Evolutionary conservation across 805 yeast genomes (phyloP).

Genomic region (Phaffomyces antillensis): DNA sequence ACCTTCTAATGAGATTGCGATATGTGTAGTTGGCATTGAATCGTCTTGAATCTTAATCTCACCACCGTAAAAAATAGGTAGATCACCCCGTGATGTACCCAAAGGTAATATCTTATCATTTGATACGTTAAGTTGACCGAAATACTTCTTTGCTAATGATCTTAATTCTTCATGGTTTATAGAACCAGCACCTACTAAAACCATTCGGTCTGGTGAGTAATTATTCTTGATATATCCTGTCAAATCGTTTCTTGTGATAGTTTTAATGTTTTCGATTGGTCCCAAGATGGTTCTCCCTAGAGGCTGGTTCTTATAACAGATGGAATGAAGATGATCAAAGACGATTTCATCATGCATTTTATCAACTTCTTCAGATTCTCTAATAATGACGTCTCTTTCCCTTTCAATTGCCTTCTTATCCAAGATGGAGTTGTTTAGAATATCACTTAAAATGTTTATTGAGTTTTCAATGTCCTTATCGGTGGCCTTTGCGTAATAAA

Average conservation of each 20-base stretch:
- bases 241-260: slow-evolving; percentile 71
- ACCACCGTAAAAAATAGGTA: slow-evolving; percentile 79
- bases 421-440: slow-evolving; percentile 76
- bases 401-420: slow-evolving; percentile 84
- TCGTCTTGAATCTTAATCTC: slow-evolving; percentile 81
- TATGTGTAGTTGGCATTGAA: slow-evolving; percentile 80
- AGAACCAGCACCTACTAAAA: slow-evolving; percentile 93
- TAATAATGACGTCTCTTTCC: slow-evolving; percentile 91
- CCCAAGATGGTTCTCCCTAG: slow-evolving; percentile 96
- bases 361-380: slow-evolving; percentile 97
- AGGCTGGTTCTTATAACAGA: slow-evolving; percentile 84
- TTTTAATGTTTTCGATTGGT: slow-evolving; percentile 80
- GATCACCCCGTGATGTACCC: slow-evolving; percentile 55
- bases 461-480: slow-evolving; percentile 75
- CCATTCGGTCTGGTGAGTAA: slow-evolving; percentile 96
- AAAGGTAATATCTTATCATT: slow-evolving; percentile 52
- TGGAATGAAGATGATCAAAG: slow-evolving; percentile 92
- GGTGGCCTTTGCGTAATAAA: slow-evolving; percentile 87
- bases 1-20: slow-evolving; percentile 95
- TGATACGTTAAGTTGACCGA: slow-evolving; percentile 56
- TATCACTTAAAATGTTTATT: slow-evolving; percentile 83
- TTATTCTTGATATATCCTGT: slow-evolving; percentile 73
- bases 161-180: slow-evolving; percentile 85
- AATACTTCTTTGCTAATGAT: slow-evolving; percentile 62
- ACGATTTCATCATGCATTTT: slow-evolving; percentile 98